Evolutionary conservation across 1,139 yeast genomes (phyloP).

Genomic region (Schizosaccharomyces versatilis): DNA sequence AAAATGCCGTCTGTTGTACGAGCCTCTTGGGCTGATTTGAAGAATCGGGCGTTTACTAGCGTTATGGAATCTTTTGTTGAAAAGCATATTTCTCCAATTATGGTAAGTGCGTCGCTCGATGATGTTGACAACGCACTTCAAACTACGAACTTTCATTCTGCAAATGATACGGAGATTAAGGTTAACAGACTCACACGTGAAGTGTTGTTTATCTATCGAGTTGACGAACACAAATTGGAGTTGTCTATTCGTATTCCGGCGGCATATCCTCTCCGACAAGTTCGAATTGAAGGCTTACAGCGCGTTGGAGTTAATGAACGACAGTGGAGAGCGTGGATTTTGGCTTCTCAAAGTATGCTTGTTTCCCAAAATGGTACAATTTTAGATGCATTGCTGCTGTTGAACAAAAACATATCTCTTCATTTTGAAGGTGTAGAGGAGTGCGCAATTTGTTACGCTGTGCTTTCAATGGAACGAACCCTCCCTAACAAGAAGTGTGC

Average conservation of each 20-base stretch:
- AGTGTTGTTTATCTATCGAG: slow-evolving; percentile 47
- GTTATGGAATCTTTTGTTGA: slow-evolving; percentile 43
- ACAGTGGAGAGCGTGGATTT: slow-evolving; percentile 88
- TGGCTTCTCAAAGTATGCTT: slow-evolving; percentile 59
- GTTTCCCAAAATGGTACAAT: slow-evolving; percentile 47
- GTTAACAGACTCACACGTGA: slow-evolving; percentile 44
- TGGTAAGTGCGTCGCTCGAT: slow-evolving; percentile 36
- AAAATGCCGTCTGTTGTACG: slow-evolving; percentile 48
- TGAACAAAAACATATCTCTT: slow-evolving; percentile 54
- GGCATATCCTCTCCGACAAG: slow-evolving; percentile 52
- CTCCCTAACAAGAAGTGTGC: slow-evolving; percentile 73
- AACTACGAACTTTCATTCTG: slow-evolving; percentile 19
- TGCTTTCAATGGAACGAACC: slow-evolving; percentile 48
- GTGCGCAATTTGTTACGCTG: slow-evolving; percentile 83
- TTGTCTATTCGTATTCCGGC: slow-evolving; percentile 51
- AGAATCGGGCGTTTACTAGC: slow-evolving; percentile 35
- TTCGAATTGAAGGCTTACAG: slow-evolving; percentile 52
- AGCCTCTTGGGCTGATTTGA: slow-evolving; percentile 44
- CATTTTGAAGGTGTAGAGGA: slow-evolving; percentile 81
- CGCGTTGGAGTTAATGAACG: slow-evolving; percentile 77
- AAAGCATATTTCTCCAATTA: slow-evolving; percentile 37
- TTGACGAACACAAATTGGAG: slow-evolving; percentile 78
- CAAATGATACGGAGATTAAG: slow-evolving; percentile 34
- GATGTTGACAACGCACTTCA: slow-evolving; percentile 25
- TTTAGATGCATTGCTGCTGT: slow-evolving; percentile 57